Conservation (phyloP, 208 protist genomes). For the Herpetomonas muscarum region DNA sequence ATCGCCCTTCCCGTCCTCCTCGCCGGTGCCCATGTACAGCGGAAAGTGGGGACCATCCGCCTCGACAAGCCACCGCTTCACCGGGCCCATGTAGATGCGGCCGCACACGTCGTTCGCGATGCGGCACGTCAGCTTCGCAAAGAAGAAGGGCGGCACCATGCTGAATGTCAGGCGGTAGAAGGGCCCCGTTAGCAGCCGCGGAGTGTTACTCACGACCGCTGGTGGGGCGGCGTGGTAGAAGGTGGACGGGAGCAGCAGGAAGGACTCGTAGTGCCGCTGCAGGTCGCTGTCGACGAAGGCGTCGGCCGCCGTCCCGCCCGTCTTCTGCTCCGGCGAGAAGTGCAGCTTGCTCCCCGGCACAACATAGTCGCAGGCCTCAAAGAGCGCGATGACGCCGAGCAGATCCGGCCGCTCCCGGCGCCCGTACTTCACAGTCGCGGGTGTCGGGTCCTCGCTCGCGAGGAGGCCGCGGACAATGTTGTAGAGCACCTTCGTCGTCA, state of each 20-base stretch:
- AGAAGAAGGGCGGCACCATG: constrained; percentile 74
- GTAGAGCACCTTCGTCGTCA: constrained; percentile 15
- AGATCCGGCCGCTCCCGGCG: not conserved
- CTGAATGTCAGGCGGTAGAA: constrained; percentile 80
- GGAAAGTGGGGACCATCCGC: constrained; percentile 2
- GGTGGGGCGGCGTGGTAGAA: constrained; percentile 45
- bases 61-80: constrained; percentile 4
- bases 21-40: not conserved
- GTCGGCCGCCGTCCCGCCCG: not conserved
- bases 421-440: constrained; percentile 1
- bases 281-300: not conserved
- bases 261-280: constrained; percentile 25
- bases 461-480: not conserved
- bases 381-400: constrained; percentile 15
- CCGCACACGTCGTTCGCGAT: constrained; percentile 18
- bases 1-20: not conserved
- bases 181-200: constrained; percentile 63
- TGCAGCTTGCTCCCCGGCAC: constrained; percentile 22
- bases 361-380: constrained; percentile 19
- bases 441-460: not conserved
- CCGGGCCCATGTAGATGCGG: constrained; percentile 6
- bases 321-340: constrained; percentile 5
- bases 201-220: constrained; percentile 43
- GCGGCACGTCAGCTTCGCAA: constrained; percentile 58
- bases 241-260: constrained; percentile 57